Base-by-base conservation (phyloP, 2,329 filamentous ascomycete genomes). In the Colletotrichum salicis region DNA sequence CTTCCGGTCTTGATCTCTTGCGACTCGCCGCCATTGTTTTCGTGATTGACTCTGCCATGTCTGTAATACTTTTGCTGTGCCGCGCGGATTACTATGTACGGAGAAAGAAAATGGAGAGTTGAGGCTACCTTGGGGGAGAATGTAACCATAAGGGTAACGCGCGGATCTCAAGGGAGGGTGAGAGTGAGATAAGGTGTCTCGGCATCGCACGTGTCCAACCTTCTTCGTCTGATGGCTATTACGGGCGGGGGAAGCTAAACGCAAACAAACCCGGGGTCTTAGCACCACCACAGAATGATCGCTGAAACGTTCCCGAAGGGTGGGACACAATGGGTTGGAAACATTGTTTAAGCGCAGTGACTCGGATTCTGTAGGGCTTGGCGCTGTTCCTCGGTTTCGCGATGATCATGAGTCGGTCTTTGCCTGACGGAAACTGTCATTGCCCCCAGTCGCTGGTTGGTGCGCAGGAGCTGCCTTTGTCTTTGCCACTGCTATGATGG, bases 221-320 rank as follows among this genome's bases (percentile, higher is more conserved):
- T 54, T 37, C 29, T 37, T 37, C 22, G 13, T 63, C 60, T 54
- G 22, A 63, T 63, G 15, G 54, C 54, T 63, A 48, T 31, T 12
- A 22, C 7, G 35, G 15, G 13, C 7, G 31, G 22, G 10, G 13
- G n/a, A 22, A 27, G 31, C 15, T 31, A 24, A n/a, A 62, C 29
- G 24, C 7, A 24, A 27, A 35, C n/a, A n/a, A 15, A 24, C 45
- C 45, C n/a, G 35, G 48, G 60, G 60, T 37, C 60, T n/a, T 13
- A 33, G 4, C 31, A 37, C 45, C 45, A 41, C 37, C 13, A 29
- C 48, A 63, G 31, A 37, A 10, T 37, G 29, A 54, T 52, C 45
- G 60, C 33, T 63, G 60, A 63, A 63, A 63, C 60, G 29, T 35
- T 59, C 45, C 60, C n/a, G 41, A 54, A 27, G 5, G n/a, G 29